Evolutionary conservation across 352 stramenopile species (phyloP), one percentile per base, ranked within the genome.

Genomic region (Phytopythium mirpurense): DNA sequence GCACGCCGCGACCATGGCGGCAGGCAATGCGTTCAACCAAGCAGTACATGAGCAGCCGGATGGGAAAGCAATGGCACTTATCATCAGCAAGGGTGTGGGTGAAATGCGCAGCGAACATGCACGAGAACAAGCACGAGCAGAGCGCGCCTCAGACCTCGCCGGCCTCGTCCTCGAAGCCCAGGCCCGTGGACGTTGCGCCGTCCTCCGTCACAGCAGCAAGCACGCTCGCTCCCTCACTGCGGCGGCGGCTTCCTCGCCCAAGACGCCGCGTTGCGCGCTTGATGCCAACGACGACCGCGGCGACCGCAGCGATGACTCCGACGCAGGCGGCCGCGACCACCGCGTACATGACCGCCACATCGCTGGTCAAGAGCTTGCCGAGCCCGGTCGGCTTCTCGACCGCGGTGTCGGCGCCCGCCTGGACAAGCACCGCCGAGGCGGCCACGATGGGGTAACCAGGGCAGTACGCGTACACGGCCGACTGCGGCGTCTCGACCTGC

Each of bases 241-340:
- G 29, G 41, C 41, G 27, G 31, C 23, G 38, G 51, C 38, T 61
- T 53, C n/a, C 48, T 54, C 50, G 57, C 23, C 31, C 54, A 21
- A 23, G 46, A 26, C 56, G 57, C 12, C 41, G 37, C 16, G 56
- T 29, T 19, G 53, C 53, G 11, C 68, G 63, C 56, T 72, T 81
- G 21, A 59, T 58, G 9, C 51, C 60, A 23, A 68, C 31, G 16
- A 51, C 65, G 32, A 74, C 26, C 0, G 64, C 51, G 5, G 59
- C 67, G 3, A 75, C 45, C 2, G 63, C 62, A 18, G 62, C 67
- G 19, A 74, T 40, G 16, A 62, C 60, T 29, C 60, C 67, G 27
- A 76, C 46, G 32, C 59, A 63, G 9, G 47, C 47, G 21, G 47
- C 47, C 8, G 23, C 47, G 16, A 24, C 32, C 3, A 44, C 16